These are phyloP conservation scores for Cutaneotrichosporon cyanovorans DNA, from an alignment of 1,284 basidiomycete genomes.

Conservation along the genomic window DNA sequence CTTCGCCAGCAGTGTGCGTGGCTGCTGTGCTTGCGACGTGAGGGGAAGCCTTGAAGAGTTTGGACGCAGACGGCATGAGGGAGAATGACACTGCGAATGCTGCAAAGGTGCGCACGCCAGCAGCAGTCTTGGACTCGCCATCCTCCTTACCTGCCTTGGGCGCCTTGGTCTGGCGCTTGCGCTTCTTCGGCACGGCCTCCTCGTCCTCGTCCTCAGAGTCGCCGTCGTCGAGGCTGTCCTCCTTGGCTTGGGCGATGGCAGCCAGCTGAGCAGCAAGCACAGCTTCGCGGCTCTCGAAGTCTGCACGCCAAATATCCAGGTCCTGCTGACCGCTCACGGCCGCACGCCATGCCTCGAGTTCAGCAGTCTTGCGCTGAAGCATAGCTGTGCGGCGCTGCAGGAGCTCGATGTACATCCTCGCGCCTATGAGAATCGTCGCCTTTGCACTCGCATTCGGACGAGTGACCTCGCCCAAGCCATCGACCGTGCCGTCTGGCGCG, in stretches of 20 bases:
- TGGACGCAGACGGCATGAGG: constrained; percentile 34
- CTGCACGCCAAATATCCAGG: constrained; percentile 25
- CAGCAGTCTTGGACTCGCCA: constrained; percentile 10
- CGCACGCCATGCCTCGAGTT: constrained; percentile 30
- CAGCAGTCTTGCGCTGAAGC: constrained; percentile 32
- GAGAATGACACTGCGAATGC: constrained; percentile 41
- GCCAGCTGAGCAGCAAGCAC: constrained; percentile 21
- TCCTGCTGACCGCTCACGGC: constrained; percentile 33
- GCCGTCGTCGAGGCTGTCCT: constrained; percentile 20
- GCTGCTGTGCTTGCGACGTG: background rate
- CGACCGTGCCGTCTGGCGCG: constrained; percentile 40
- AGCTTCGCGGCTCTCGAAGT: constrained; percentile 33
- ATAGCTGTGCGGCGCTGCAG: constrained; percentile 35
- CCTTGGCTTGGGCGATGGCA: constrained; percentile 16
- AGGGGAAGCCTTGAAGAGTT: constrained; percentile 15
- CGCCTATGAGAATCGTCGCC: constrained; percentile 43
- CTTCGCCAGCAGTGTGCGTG: background rate
- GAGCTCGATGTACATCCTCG: constrained; percentile 43
- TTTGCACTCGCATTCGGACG: constrained; percentile 44
- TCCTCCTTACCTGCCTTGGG: constrained; percentile 11
- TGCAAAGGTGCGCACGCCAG: constrained; percentile 32
- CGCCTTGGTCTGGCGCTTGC: constrained; percentile 19
- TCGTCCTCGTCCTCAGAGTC: constrained; percentile 29
- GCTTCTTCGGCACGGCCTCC: constrained; percentile 17
- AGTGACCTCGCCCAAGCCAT: constrained; percentile 42